Base-by-base conservation (phyloP, 352 stramenopile species). In the Phytophthora pinifolia region DNA sequence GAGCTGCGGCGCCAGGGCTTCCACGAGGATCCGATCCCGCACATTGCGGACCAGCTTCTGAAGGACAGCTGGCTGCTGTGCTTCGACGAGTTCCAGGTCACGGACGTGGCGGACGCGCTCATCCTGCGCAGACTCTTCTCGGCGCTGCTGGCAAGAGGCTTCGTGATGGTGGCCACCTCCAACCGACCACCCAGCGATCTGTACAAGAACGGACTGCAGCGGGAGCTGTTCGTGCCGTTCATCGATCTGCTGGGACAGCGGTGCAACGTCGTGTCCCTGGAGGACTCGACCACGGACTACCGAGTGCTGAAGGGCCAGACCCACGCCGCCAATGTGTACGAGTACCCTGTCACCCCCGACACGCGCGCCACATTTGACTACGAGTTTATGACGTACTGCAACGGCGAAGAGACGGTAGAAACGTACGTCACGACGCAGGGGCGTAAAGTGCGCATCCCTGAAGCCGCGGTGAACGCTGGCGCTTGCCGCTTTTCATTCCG, bases 11-110 rank as follows among this genome's bases (percentile, higher is more conserved):
- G 97, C 59, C 48, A 92, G 59, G 80, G 94, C 9, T 74, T 89
- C 44, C 80, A 59, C 38, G 73, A 88, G 34, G 84, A 94, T 50
- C 79, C 82, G 14, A 92, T 94, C 43, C 80, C 82, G 52, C 75
- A 88, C 47, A 85, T 99, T 45, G 83, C 88, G 9, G 60, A 87
- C 44, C 79, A 98, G 46, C 54, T 99, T 7, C 69, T 97, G 27
- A 27, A 74, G 35, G 81, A 92, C 54, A 87, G 86, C 25, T 96
- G 89, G 59, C 59, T 99, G 27, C 72, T 99, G 6, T 98, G 94
- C 77, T 98, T 99, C 64, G 97, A 99, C 70, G 97, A 99, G 79
- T 99, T 99, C 55, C 96, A 99, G 76, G 90, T 98, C 30, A 98
- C 92, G 4, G 97, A 99, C 68, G 90, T 99, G 41, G 96, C 92